These are phyloP conservation scores for Manihot esculenta DNA, from an alignment of 441 rosid species.

Conservation along the genomic window DNA sequence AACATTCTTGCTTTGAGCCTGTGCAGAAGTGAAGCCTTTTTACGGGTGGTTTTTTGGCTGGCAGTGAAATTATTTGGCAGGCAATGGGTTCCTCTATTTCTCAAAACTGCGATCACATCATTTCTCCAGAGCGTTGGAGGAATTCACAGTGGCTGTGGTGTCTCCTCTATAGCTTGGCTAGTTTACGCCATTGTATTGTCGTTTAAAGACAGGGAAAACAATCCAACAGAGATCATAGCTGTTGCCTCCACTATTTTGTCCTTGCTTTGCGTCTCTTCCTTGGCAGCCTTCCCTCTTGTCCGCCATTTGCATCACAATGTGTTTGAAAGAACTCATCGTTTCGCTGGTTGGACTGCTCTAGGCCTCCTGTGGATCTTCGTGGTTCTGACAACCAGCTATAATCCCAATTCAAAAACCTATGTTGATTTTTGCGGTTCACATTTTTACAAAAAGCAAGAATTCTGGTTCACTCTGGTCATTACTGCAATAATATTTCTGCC, in stretches of 20 bases:
- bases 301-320: conserved; percentile 78
- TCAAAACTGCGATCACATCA: conserved; percentile 60
- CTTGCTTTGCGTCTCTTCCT: conserved; percentile 49
- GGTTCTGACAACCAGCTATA: conserved; percentile 48
- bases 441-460: conserved; percentile 45
- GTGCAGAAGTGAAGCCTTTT: background rate
- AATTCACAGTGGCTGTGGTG: conserved; percentile 71
- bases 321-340: conserved; percentile 66
- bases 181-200: conserved; percentile 48
- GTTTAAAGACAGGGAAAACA: conserved; percentile 41
- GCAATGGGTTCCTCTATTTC: conserved; percentile 48
- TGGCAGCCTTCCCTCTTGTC: conserved; percentile 67
- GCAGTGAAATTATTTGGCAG: conserved; percentile 38
- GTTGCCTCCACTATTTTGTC: conserved; percentile 49
- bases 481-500: conserved; percentile 53
- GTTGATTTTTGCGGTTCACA: conserved; percentile 31
- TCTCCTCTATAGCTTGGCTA: conserved; percentile 74
- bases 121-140: conserved; percentile 74
- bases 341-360: conserved; percentile 66
- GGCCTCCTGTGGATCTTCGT: conserved; percentile 63
- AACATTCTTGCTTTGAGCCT: background rate
- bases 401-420: conserved; percentile 49
- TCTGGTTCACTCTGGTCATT: conserved; percentile 62
- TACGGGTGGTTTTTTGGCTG: background rate
- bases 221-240: conserved; percentile 47